Evolutionary conservation across 768 basidiomycete species (phyloP).

Genomic region (Rhodotorula paludigena): DNA sequence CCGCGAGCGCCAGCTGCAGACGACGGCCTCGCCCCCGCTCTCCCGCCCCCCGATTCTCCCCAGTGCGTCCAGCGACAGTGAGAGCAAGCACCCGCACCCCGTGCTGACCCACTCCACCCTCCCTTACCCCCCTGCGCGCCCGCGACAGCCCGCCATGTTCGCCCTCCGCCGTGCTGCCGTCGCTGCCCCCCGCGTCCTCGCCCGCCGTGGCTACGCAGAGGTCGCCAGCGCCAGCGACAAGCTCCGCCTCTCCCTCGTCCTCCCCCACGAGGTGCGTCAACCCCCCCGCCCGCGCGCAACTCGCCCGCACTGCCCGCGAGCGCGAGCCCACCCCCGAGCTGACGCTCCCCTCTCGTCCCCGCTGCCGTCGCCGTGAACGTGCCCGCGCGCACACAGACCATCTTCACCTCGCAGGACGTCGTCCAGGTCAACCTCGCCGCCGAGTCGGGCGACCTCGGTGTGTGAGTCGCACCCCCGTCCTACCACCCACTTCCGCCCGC

Average conservation of each 20-base stretch:
- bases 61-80: too few species aligned
- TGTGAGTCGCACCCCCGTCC: conserved; percentile 48
- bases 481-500: too few species aligned
- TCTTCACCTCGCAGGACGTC: conserved; percentile 85
- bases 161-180: conserved; percentile 9
- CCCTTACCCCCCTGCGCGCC: background rate
- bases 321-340: background rate
- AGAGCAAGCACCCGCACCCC: background rate
- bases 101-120: background rate
- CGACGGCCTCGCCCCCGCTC: too few species aligned
- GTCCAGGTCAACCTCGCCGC: conserved; percentile 93
- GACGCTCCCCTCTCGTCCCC: background rate
- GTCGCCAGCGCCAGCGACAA: conserved; percentile 61
- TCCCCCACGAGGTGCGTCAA: conserved; percentile 82
- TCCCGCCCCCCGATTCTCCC: too few species aligned
- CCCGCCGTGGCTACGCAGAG: conserved; percentile 82
- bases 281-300: background rate
- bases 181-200: conserved; percentile 50
- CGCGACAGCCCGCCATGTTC: background rate
- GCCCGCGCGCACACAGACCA: conserved; percentile 56
- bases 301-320: background rate
- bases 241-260: conserved; percentile 83
- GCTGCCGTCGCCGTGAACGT: background rate
- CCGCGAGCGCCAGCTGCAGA: too few species aligned
- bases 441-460: conserved; percentile 96